phyloP scores from a whole-genome alignment of 495 filamentous ascomycete genomes.

The Cudoniella acicularis region DNA sequence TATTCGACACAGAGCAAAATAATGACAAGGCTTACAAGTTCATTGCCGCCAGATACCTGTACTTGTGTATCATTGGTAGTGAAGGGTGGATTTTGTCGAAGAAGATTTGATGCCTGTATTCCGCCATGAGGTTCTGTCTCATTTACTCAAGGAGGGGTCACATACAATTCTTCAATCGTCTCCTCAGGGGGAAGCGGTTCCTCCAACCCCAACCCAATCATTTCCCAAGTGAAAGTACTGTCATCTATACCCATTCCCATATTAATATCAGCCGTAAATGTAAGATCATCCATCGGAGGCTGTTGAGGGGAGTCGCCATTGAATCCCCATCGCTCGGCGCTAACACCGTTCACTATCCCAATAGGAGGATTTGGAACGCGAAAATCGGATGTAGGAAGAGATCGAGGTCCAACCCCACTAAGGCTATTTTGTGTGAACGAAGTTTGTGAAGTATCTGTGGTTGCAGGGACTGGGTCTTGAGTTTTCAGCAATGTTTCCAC shows the following conservation, averaged over 20 bases:
- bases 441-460: conserved; percentile 15
- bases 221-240: conserved; percentile 69
- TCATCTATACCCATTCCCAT: conserved; percentile 45
- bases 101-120: conserved; percentile 70
- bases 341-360: conserved; percentile 37
- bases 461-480: conserved; percentile 45
- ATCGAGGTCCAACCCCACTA: conserved; percentile 10
- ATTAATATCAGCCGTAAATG: conserved; percentile 43
- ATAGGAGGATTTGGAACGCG: conserved; percentile 41
- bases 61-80: conserved; percentile 83
- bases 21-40: conserved; percentile 63
- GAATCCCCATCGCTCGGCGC: conserved; percentile 50
- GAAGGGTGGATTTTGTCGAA: conserved; percentile 88
- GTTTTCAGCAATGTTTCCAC: conserved; percentile 89
- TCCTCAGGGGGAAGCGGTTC: conserved; percentile 87
- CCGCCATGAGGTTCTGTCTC: conserved; percentile 4
- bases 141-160: conserved; percentile 7
- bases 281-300: conserved; percentile 43
- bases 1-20: too few relatives aligned
- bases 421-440: conserved; percentile 9
- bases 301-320: conserved; percentile 44
- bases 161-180: conserved; percentile 85
- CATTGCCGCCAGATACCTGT: conserved; percentile 79
- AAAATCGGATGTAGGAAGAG: conserved; percentile 32
- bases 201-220: conserved; percentile 90